Conservation (phyloP, 495 filamentous ascomycete genomes). For the Tuber aestivum region DNA sequence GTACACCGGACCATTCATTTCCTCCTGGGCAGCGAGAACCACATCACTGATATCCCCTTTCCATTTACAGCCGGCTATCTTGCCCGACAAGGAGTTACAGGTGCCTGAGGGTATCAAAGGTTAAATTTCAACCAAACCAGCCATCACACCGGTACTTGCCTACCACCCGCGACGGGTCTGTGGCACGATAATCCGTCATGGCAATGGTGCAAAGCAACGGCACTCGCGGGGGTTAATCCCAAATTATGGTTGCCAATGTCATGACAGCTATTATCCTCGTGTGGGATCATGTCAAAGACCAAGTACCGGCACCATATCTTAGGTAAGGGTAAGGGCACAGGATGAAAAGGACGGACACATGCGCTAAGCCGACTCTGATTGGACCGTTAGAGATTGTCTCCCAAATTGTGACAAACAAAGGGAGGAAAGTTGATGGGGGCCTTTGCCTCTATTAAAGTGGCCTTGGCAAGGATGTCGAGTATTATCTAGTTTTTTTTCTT, state of each 20-base stretch:
- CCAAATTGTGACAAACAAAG: conserved; percentile 2
- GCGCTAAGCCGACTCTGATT: not conserved
- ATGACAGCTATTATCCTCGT: not conserved
- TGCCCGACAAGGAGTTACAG: not conserved
- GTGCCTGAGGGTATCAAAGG: not conserved
- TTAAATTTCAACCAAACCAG: not conserved
- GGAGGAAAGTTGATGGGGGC: not conserved
- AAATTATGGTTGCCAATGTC: not conserved
- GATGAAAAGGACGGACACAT: not conserved
- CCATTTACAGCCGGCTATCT: not conserved
- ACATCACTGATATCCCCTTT: not conserved
- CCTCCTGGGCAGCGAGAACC: not conserved
- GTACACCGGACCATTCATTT: not conserved
- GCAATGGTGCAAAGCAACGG: not conserved
- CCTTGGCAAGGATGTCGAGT: not conserved
- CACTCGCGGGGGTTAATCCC: not conserved
- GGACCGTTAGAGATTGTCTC: not conserved
- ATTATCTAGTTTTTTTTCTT: too few relatives aligned
- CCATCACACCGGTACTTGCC: not conserved
- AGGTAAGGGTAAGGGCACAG: not conserved
- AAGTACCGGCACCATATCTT: not conserved
- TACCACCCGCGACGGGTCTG: not conserved
- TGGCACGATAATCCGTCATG: not conserved
- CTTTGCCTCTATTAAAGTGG: not conserved
- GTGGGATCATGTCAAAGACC: not conserved